A percentile compares a stretch with the other conserved stretches of the same genome.
phyloP scores from a whole-genome alignment of 176 grass and related monocot species.

The Pontederia crassipes region DNA sequence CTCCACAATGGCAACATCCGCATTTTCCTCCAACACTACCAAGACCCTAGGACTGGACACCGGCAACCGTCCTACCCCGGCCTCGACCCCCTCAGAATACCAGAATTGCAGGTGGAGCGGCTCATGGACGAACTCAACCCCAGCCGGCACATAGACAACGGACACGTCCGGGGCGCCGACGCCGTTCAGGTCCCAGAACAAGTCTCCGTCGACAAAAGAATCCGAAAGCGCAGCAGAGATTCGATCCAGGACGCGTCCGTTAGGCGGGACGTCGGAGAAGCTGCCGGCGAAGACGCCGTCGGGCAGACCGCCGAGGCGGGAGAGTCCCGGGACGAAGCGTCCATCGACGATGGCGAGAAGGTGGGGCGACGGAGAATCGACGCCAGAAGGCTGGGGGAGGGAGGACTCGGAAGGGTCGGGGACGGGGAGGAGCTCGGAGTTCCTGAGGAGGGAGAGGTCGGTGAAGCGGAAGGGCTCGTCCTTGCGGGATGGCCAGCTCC shows the following conservation, averaged over 20 bases:
- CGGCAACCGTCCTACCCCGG: conserved; percentile 17
- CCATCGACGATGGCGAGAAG: conserved; percentile 37
- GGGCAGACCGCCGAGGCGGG: conserved; percentile 25
- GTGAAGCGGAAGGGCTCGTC: conserved; percentile 64
- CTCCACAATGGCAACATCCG: conserved; percentile 46
- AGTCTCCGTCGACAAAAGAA: conserved; percentile 35
- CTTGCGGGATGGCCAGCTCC: conserved; percentile 50
- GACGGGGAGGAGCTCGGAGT: conserved; percentile 36
- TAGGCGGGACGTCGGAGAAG: conserved; percentile 21
- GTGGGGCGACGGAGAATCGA: conserved; percentile 22
- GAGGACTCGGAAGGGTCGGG: conserved; percentile 1
- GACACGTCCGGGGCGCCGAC: conserved; percentile 42
- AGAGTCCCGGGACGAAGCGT: conserved; percentile 21
- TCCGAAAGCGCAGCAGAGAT: conserved; percentile 26
- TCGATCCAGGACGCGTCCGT: conserved; percentile 15
- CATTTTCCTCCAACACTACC: conserved; percentile 44
- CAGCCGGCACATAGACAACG: conserved; percentile 37
- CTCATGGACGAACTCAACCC: conserved; percentile 25
- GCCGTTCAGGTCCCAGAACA: conserved; percentile 66
- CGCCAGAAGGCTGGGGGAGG: not conserved
- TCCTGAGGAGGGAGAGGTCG: conserved; percentile 47
- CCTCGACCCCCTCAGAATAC: conserved; percentile 19
- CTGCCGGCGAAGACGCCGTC: conserved; percentile 28
- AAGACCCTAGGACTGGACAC: conserved; percentile 59
- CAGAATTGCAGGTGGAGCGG: conserved; percentile 44